phyloP scores from a whole-genome alignment of 352 stramenopile species.

The Phytopythium cucurbitacearum region DNA sequence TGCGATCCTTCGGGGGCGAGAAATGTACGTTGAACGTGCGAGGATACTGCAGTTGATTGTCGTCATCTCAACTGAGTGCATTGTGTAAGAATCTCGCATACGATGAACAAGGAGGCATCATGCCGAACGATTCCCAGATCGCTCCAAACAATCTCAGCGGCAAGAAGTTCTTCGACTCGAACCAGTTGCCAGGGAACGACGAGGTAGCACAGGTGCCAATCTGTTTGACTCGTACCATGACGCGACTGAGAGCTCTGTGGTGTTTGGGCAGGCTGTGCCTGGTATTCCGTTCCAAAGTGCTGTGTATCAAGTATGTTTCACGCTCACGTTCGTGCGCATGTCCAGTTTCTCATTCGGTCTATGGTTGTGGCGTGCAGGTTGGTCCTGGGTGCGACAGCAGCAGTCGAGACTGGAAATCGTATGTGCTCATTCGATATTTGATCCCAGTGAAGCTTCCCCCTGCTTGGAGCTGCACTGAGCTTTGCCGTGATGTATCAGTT shows the following conservation, averaged over 20 bases:
- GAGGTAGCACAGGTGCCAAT: conserved; percentile 7
- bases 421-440: conserved; percentile 7
- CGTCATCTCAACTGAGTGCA: too few relatives aligned
- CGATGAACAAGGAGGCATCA: conserved; percentile 52
- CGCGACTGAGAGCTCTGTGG: not conserved
- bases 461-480: not conserved
- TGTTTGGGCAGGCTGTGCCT: conserved; percentile 18
- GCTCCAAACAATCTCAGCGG: conserved; percentile 18
- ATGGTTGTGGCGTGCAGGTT: conserved; percentile 19
- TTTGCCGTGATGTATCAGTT: conserved; percentile 22
- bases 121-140: conserved; percentile 27
- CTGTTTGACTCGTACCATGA: not conserved
- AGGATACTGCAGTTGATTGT: not conserved
- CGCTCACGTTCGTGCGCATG: not conserved
- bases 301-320: conserved; percentile 46
- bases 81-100: conserved; percentile 39
- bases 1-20: conserved; percentile 25
- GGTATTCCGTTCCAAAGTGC: conserved; percentile 61
- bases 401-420: conserved; percentile 71
- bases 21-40: conserved; percentile 24
- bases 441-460: not conserved
- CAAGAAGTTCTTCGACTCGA: conserved; percentile 57
- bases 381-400: conserved; percentile 37
- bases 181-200: conserved; percentile 20
- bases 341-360: not conserved